phyloP scores from a whole-genome alignment of 768 basidiomycete species.

The Kwoniella dejecticola region DNA sequence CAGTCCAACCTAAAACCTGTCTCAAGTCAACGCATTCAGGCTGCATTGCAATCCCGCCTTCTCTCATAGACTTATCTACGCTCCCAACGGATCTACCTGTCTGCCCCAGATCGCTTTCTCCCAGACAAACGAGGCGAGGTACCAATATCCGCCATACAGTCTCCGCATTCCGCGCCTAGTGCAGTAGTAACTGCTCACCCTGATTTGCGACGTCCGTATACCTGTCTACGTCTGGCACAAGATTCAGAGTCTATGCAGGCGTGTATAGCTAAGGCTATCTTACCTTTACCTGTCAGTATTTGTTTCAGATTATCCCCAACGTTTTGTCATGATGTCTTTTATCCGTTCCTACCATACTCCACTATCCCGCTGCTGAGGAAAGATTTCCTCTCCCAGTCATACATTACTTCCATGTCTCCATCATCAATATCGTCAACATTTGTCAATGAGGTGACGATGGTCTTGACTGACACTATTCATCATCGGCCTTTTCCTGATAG shows the following conservation, averaged over 20 bases:
- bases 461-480: too few relatives aligned
- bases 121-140: not conserved
- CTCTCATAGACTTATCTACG: not conserved
- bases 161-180: not conserved
- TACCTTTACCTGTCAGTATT: not conserved
- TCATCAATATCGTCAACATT: too few relatives aligned
- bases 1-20: not conserved
- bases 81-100: not conserved
- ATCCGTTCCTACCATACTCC: too few relatives aligned
- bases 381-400: too few relatives aligned
- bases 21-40: slow-evolving; percentile 1
- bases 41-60: slow-evolving; percentile 15
- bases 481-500: too few relatives aligned
- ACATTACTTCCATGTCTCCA: too few relatives aligned
- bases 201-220: not conserved
- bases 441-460: too few relatives aligned
- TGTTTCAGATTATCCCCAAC: not conserved
- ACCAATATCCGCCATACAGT: not conserved
- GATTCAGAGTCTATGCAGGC: slow-evolving; percentile 1
- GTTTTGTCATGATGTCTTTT: not conserved
- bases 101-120: not conserved
- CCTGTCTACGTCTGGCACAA: not conserved
- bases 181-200: not conserved
- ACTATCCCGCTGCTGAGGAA: too few relatives aligned
- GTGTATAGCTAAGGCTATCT: too few relatives aligned